Evolutionary conservation across 345 rosid genomes (phyloP).

Genomic region (Hibiscus tridactylites): DNA sequence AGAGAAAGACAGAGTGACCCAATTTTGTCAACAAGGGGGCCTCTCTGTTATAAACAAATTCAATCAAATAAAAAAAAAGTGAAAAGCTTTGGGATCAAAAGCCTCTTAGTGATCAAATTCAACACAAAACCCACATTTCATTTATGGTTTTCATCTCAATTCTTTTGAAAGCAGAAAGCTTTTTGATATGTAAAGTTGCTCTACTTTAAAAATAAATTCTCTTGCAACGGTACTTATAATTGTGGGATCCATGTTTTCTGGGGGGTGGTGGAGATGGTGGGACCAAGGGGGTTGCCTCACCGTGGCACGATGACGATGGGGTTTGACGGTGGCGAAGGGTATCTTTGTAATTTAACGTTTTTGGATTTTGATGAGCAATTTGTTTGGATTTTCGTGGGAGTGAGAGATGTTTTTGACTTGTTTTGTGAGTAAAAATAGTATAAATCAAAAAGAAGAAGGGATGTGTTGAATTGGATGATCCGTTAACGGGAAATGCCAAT

Average conservation of each 20-base stretch:
- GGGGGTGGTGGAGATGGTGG: neutral
- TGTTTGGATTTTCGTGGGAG: neutral
- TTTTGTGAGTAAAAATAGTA: neutral
- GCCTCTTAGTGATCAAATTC: slow-evolving; percentile 7
- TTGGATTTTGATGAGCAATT: neutral
- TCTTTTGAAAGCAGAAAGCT: neutral
- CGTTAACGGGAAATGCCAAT: neutral
- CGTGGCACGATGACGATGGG: slow-evolving; percentile 12
- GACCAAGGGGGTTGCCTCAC: slow-evolving; percentile 10
- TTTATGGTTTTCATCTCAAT: neutral
- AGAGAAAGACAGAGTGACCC: slow-evolving; percentile 13
- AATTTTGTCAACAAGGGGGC: slow-evolving; percentile 9
- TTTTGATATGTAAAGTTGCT: neutral
- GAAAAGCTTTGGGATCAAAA: neutral
- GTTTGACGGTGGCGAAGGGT: slow-evolving; percentile 6
- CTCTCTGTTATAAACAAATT: slow-evolving; percentile 7
- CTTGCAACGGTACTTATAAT: neutral
- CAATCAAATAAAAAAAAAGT: neutral
- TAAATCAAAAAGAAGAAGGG: neutral
- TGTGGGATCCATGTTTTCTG: neutral
- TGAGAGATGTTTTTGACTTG: neutral
- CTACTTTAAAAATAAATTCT: neutral
- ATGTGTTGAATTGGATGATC: neutral
- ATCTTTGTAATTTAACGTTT: neutral
- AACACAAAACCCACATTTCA: neutral